Evolutionary conservation across 2,329 filamentous ascomycete species (phyloP).

Genomic region (Byssochlamys sp.): DNA sequence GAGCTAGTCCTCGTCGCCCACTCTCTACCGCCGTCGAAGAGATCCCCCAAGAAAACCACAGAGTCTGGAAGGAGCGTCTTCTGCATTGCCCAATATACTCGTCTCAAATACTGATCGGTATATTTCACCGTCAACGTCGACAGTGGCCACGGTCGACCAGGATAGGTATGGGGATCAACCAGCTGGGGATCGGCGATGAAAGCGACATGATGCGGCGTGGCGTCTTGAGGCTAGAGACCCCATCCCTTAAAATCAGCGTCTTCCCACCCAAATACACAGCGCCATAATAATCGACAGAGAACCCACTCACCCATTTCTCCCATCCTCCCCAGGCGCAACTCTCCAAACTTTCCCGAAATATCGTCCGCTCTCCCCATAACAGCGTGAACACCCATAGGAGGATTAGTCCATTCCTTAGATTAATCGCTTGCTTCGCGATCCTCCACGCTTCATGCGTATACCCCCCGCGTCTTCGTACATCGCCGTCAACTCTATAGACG

Average conservation of each 20-base stretch:
- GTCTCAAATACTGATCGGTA: conserved; percentile 81
- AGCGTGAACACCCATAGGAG: conserved; percentile 66
- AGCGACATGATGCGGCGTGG: conserved; percentile 71
- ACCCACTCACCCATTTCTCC: conserved; percentile 72
- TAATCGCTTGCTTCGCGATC: conserved; percentile 15
- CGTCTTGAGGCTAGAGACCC: conserved; percentile 56
- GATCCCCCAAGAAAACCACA: conserved; percentile 80
- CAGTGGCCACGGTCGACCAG: conserved; percentile 67
- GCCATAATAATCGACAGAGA: background rate
- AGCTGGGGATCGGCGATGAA: conserved; percentile 86
- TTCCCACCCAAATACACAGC: conserved; percentile 2
- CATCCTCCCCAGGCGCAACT: conserved; percentile 74
- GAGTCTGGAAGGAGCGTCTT: conserved; percentile 70
- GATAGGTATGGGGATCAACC: conserved; percentile 90
- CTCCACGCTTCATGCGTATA: conserved; percentile 9
- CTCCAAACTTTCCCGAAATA: conserved; percentile 61
- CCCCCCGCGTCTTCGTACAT: conserved; percentile 9
- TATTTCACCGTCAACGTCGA: conserved; percentile 58
- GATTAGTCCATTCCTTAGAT: conserved; percentile 56
- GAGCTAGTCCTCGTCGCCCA: conserved; percentile 64
- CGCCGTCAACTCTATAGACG: conserved; percentile 2
- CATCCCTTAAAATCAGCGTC: conserved; percentile 1
- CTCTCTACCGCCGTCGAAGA: conserved; percentile 92
- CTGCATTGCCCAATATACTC: conserved; percentile 73
- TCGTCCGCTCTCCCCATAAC: conserved; percentile 74